phyloP scores from a whole-genome alignment of 2,329 filamentous ascomycete genomes.

The Fusarium sp. region DNA sequence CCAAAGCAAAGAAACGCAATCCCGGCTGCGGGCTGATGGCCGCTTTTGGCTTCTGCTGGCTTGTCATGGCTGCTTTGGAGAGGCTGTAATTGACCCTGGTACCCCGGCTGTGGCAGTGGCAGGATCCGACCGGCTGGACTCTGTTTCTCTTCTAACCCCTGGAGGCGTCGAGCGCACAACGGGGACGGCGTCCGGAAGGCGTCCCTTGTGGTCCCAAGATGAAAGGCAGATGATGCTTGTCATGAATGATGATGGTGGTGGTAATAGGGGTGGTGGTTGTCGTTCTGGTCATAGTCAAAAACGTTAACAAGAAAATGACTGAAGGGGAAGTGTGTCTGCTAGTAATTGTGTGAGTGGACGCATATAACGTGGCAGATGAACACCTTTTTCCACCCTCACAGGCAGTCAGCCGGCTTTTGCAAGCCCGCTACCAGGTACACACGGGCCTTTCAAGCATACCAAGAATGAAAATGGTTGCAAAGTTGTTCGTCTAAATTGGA shows the following conservation, averaged over 20 bases:
- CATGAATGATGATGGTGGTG: slow-evolving; percentile 30
- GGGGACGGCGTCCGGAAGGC: slow-evolving; percentile 47
- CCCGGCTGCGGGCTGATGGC: slow-evolving; percentile 26
- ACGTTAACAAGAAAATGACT: slow-evolving; percentile 3
- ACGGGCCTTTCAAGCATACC: slow-evolving; percentile 20
- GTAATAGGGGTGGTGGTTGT: slow-evolving; percentile 7
- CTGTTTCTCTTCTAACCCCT: slow-evolving; percentile 44
- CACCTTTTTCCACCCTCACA: slow-evolving; percentile 15
- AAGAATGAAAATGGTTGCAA: slow-evolving; percentile 14
- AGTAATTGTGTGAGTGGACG: slow-evolving; percentile 20
- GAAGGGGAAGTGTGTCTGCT: slow-evolving; percentile 11
- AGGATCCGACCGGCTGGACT: slow-evolving; percentile 47
- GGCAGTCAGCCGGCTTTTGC: slow-evolving; percentile 11
- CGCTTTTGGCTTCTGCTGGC: slow-evolving; percentile 37
- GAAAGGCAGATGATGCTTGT: slow-evolving; percentile 38
- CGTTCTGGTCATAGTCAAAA: slow-evolving; percentile 14
- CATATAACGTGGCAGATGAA: slow-evolving; percentile 41
- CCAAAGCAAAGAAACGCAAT: slow-evolving; percentile 17
- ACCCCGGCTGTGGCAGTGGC: slow-evolving; percentile 44
- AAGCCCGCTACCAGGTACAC: slow-evolving; percentile 29
- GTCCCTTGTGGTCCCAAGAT: slow-evolving; percentile 34
- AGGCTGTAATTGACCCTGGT: slow-evolving; percentile 39
- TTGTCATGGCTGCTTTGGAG: slow-evolving; percentile 34
- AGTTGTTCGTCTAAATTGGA: slow-evolving; percentile 30
- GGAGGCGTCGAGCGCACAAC: slow-evolving; percentile 45